Percentiles rank a stretch among this genome's conserved stretches.
phyloP scores from a whole-genome alignment of 345 rosid genomes.

The Eutrema heterophyllum region DNA sequence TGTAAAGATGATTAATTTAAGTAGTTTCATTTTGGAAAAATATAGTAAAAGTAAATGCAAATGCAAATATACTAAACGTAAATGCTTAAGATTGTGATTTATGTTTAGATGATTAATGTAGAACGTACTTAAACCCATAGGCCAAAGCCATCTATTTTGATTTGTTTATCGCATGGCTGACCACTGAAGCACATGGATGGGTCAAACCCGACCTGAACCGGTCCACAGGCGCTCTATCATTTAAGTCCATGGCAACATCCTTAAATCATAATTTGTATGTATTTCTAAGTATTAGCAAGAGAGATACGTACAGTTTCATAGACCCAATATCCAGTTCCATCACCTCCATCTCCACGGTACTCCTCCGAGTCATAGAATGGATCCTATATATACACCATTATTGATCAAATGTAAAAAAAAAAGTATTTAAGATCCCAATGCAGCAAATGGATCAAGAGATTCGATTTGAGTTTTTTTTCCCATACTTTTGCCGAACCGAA shows the following conservation, averaged over 20 bases:
- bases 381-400: constrained; percentile 43
- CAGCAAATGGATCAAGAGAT: background rate
- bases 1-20: background rate
- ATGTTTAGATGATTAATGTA: background rate
- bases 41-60: background rate
- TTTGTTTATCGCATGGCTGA: background rate
- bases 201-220: background rate
- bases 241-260: background rate
- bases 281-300: background rate
- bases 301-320: constrained; percentile 64
- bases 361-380: constrained; percentile 87
- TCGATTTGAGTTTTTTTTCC: background rate
- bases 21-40: background rate
- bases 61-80: background rate
- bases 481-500: constrained; percentile 76
- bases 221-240: background rate
- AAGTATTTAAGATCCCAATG: background rate
- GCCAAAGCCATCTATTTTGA: background rate
- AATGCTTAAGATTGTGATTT: background rate
- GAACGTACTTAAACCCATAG: background rate
- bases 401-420: background rate
- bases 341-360: constrained; percentile 87
- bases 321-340: constrained; percentile 85
- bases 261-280: background rate
- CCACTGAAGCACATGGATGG: background rate